Evolutionary conservation across 108 stramenopile species (phyloP), one percentile per base, ranked within the genome.

Genomic region (Epithemia pelagica): DNA sequence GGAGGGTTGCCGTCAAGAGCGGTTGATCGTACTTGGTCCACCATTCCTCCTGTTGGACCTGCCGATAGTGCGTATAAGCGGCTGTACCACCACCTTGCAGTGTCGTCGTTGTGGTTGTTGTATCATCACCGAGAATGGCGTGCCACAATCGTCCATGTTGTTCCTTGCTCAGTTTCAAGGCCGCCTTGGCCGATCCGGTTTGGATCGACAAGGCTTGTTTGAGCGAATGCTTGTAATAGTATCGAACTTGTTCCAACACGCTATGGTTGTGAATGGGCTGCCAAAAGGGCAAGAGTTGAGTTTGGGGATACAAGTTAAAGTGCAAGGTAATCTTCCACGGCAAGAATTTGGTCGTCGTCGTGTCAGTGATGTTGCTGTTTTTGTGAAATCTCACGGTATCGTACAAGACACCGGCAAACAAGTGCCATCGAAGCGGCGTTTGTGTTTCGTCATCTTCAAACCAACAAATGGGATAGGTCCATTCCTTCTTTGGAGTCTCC

Each of bases 281-380:
- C 15, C 15, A 5, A 5, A 46, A 46, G 33, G 87, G 84, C 58
- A 93, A 64, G 23, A 93, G 28, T 56, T 71, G 68, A 57, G 69
- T 60, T 31, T 73, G 52, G 1, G 91, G 91, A 65, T 88, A 93
- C 1, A 69, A 60, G 8, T 78, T 83, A 64, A 93, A 93, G 74
- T 93, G 91, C 10, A 93, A 52, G 69, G 78, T 73, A 56, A 93
- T 74, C 52, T 77, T 83, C 91, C 91, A 93, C 0, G 91, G 91
- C 20, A 93, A 22, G 21, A 51, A 24, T 20, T 69, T 37, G n/a
- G 62, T 1, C n/a, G n/a, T n/a, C n/a, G n/a, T n/a, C n/a, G n/a
- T n/a, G n/a, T n/a, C n/a, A n/a, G 33, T 27, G n/a, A 27, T 57
- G 2, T 1, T 61, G 30, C 68, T 18, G 71, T 76, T n/a, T n/a